These are phyloP conservation scores for Gynandropsis gynandra DNA, from an alignment of 345 rosid genomes.

Conservation along the genomic window DNA sequence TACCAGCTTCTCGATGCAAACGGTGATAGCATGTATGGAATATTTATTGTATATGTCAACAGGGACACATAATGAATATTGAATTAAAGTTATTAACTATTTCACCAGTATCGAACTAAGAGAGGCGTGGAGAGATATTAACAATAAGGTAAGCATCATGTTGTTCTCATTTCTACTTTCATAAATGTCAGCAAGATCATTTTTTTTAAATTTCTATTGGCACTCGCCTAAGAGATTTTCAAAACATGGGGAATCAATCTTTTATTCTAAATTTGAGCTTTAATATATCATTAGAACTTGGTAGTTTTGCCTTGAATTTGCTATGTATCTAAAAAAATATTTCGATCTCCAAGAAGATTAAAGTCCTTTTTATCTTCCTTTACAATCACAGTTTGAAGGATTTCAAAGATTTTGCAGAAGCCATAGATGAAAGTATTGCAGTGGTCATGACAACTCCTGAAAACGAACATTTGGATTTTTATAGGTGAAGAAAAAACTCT, in stretches of 20 bases:
- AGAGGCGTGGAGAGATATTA: slow-evolving; percentile 84
- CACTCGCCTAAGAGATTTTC: not conserved
- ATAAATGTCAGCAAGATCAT: not conserved
- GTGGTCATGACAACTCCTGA: slow-evolving; percentile 77
- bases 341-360: too few relatives aligned
- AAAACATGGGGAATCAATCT: slow-evolving; percentile 3
- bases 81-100: slow-evolving; percentile 3
- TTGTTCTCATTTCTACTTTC: not conserved
- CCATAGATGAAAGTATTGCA: slow-evolving; percentile 59
- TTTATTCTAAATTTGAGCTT: not conserved
- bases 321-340: too few relatives aligned
- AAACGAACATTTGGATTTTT: slow-evolving; percentile 52
- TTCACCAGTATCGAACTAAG: slow-evolving; percentile 59
- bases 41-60: not conserved
- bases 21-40: slow-evolving; percentile 70
- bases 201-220: not conserved
- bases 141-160: slow-evolving; percentile 57
- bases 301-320: too few relatives aligned
- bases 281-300: too few relatives aligned
- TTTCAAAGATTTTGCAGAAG: slow-evolving; percentile 75
- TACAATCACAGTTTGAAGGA: slow-evolving; percentile 50
- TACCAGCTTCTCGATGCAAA: slow-evolving; percentile 93
- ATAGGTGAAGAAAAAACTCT: slow-evolving; percentile 65
- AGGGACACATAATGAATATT: not conserved
- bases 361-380: not conserved